Evolutionary conservation across 1,284 basidiomycete species (phyloP), one percentile per base, ranked within the genome.

Genomic region (Trichosporon inkin): DNA sequence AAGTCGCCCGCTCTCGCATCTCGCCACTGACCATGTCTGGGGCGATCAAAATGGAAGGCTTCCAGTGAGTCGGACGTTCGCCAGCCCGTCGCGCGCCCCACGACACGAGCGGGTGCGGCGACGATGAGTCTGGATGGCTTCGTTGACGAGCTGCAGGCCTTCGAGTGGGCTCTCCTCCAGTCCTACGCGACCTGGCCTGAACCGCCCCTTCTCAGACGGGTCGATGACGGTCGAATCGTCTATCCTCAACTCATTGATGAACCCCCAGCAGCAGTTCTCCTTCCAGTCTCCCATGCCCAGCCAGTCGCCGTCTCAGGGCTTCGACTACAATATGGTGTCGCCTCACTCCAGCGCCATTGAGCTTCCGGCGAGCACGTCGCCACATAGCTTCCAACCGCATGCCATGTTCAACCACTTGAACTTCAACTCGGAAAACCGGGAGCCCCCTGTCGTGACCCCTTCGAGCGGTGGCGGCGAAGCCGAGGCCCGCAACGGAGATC

Each of bases 191-290:
- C 71, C 68, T 0, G 55, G 62, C n/a, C 62, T 69, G 44, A 68
- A 65, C 34, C 69, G 71, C 35, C 72, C 71, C 0, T 74, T 76
- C 61, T 73, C 72, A 0, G 74, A 73, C 51, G 74, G 72, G 0
- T 76, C 74, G 11, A 72, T 74, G 71, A 67, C 72, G 1, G 67
- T 76, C 24, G 70, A 71, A 11, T 74, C 74, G 24, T 67, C 71
- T 20, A 65, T 74, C 8, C 68, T 75, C 40, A 60, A 64, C 11
- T 68, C 71, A 8, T 58, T 72, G 44, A 67, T 70, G 65, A 59
- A 61, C 24, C 51, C 66, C 3, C 51, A 58, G 17, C 66, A 63
- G 14, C 55, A 62, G 1, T 62, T 66, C 55, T 59, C 64, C 6
- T 64, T 64, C 34, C 60, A 54, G 55, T 49, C 44, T 8, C 44